Percentiles rank a stretch among this genome's conserved stretches.
Conservation (phyloP, 495 filamentous ascomycete genomes). For the Lepidopterella palustris region DNA sequence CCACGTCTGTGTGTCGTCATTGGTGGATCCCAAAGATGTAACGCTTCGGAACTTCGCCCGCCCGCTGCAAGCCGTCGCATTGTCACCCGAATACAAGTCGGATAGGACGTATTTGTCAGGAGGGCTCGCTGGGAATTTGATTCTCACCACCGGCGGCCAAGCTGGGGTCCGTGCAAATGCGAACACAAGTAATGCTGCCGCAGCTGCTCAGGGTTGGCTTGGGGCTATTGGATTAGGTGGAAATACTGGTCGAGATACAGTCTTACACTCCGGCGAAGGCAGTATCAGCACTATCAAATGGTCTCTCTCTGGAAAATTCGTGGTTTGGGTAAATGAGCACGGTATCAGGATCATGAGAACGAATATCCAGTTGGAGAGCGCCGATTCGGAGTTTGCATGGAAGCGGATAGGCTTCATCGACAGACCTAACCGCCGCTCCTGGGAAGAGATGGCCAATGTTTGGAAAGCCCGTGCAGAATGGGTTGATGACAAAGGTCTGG, state of each 20-base stretch:
- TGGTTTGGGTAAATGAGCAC: conserved; percentile 91
- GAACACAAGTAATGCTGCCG: conserved; percentile 71
- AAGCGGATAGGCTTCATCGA: conserved; percentile 92
- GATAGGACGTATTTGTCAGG: conserved; percentile 86
- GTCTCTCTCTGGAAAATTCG: conserved; percentile 83
- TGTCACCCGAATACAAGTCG: conserved; percentile 87
- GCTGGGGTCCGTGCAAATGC: conserved; percentile 70
- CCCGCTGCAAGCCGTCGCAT: conserved; percentile 78
- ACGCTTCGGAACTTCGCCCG: conserved; percentile 86
- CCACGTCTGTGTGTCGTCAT: conserved; percentile 80
- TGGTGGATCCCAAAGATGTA: conserved; percentile 75
- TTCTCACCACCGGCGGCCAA: conserved; percentile 78
- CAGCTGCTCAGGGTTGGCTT: conserved; percentile 85
- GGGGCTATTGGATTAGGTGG: conserved; percentile 72
- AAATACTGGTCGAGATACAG: conserved; percentile 74
- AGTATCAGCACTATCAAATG: conserved; percentile 85
- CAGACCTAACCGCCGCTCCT: conserved; percentile 66
- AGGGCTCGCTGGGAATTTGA: conserved; percentile 79
- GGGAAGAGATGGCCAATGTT: conserved; percentile 90
- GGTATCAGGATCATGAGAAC: conserved; percentile 97
- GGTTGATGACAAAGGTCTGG: conserved; percentile 74
- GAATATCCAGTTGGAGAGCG: conserved; percentile 70
- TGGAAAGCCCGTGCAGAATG: conserved; percentile 91
- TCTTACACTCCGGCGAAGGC: conserved; percentile 89
- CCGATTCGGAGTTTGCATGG: conserved; percentile 78